Evolutionary conservation across 202 grass and related monocot genomes (phyloP), one percentile per base, ranked within the genome.

Genomic region (Panicum hallii): DNA sequence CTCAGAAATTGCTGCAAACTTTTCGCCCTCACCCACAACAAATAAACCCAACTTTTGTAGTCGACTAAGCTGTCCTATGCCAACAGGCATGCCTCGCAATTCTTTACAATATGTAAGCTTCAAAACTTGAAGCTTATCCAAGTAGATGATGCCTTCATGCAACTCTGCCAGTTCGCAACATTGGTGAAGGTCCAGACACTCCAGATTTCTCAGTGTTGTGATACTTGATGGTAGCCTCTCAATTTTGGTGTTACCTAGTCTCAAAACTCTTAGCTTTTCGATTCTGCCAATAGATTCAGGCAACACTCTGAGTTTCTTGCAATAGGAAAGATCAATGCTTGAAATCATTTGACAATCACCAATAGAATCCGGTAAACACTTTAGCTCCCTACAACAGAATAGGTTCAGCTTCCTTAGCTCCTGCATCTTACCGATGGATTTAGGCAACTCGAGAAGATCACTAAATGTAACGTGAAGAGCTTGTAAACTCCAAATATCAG

Each of bases 371-470:
- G 60, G 73, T 20, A 83, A 69, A 69, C n/a, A 36, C 43, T 30
- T 4, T 0, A 82, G 83, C 1, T 1, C 0, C 0, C 0, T 0
- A 64, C 2, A 5, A 0, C 0, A 0, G 4, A 15, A 38, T 0
- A 89, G 6, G 23, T 71, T 52, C 0, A 86, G 7, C 8, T 30
- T 38, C 64, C 32, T 77, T 53, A 89, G 22, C 9, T 45, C 48
- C 7, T 23, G 0, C 0, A 81, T 76, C 4, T 36, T 86, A 7
- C 76, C 87, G 40, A 89, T 64, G 41, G 70, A 77, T 62, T 82
- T n/a, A 70, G 87, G 77, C 52, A 89, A 63, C 3, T 64, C 13
- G 1, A 0, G 1, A 60, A 88, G 13, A 3, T 0, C 0, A 7
- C 1, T 2, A 4, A 0, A 0, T 23, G 4, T 22, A 14, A 90